Evolutionary conservation across 2,329 filamentous ascomycete genomes (phyloP), one percentile per base, ranked within the genome.

Genomic region (Bipolaris sorokiniana): DNA sequence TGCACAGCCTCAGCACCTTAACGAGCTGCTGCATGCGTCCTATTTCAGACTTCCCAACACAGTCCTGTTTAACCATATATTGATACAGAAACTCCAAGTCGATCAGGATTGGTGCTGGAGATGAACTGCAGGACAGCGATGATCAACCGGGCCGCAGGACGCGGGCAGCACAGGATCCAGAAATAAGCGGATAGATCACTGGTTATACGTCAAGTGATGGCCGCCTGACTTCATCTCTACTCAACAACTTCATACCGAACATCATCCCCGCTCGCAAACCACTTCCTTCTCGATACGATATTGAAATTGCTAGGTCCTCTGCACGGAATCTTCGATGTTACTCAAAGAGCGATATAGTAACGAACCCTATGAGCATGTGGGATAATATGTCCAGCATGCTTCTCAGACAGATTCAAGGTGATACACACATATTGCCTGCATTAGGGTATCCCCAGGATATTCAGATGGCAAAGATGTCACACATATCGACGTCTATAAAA

Each of bases 41-140:
- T 16, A 28, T 47, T 38, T 47, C 44, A 52, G 23, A 46, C 28
- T 52, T 44, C 48, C 40, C 46, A 40, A 48, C 38, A 55, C 22
- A 6, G 2, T 28, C 37, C 38, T 28, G 41, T 52, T 59, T 52
- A 53, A 44, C 41, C 49, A 31, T 45, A 56, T 51, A 61, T 61
- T 53, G 48, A 51, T 28, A 38, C 16, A 16, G 37, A 48, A 45
- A 18, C 16, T 10, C 16, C 23, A 54, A n/a, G 46, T 58, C 44
- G 49, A 55, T 16, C 22, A 42, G 40, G 18, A 48, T 16, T 22
- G 18, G 18, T 38, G 20, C 28, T 55, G 45, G 20, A 50, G 47
- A 34, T 33, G 10, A 7, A 10, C 11, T 34, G 22, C 9, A 15
- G 41, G 31, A 23, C 7, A 6, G 44, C 22, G 13, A 15, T 15